Conservation (phyloP, 2,329 filamentous ascomycete genomes). For the Claviceps lovelessii region DNA sequence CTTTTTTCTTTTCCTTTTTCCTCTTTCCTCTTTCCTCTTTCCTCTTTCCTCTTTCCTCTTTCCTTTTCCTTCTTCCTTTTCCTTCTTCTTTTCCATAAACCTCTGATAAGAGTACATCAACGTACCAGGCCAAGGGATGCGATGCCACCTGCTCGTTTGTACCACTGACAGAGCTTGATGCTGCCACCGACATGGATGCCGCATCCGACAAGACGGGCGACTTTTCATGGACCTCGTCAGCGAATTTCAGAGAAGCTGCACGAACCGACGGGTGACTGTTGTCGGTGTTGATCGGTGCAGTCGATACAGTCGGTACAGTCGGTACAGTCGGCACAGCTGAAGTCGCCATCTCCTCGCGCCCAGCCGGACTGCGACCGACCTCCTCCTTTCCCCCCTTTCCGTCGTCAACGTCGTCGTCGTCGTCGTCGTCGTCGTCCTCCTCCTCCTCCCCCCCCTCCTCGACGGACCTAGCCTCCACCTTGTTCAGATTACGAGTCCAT, state of each 20-base stretch:
- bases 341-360: not conserved
- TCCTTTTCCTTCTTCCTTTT: no score
- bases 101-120: not conserved
- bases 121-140: slow-evolving; percentile 4
- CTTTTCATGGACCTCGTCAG: not conserved
- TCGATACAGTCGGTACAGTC: no score
- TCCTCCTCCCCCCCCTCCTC: not conserved
- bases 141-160: not conserved
- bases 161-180: not conserved
- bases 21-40: no score
- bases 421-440: no score
- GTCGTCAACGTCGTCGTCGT: no score
- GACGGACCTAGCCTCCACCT: not conserved
- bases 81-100: no score
- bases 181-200: not conserved
- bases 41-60: no score
- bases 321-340: not conserved
- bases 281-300: not conserved
- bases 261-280: not conserved
- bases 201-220: not conserved
- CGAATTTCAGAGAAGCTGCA: not conserved
- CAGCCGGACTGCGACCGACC: not conserved
- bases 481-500: slow-evolving; percentile 22
- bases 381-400: not conserved
- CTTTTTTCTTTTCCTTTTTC: no score